Evolutionary conservation across 371 early-diverging fungal genomes (phyloP).

Genomic region (Syncephalastrum contaminatum): DNA sequence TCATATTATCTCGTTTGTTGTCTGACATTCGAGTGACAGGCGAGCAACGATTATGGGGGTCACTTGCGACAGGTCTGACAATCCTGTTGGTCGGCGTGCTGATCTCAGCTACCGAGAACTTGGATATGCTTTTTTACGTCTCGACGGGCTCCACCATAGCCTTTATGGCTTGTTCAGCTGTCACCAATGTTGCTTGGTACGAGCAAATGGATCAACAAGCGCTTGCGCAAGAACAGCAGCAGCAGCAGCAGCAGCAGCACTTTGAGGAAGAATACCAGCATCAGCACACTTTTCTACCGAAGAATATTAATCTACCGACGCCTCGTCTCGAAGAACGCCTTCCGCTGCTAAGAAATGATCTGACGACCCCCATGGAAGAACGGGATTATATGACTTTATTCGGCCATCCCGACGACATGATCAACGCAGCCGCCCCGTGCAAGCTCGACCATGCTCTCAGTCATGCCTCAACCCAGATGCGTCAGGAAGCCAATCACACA

Average conservation of each 20-base stretch:
- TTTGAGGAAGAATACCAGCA: too few species aligned
- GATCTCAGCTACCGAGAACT: constrained; percentile 25
- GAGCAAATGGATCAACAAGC: too few species aligned
- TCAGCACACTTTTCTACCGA: background rate
- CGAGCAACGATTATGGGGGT: constrained; percentile 46
- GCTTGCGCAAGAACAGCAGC: too few species aligned
- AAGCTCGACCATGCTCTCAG: too few species aligned
- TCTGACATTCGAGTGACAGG: constrained; percentile 18
- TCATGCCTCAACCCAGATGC: constrained; percentile 5
- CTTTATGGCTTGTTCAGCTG: constrained; percentile 22
- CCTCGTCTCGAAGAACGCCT: too few species aligned
- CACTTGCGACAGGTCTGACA: constrained; percentile 36
- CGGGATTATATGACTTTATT: too few species aligned
- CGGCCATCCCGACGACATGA: too few species aligned
- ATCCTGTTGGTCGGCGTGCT: constrained; percentile 37
- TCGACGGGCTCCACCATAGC: constrained; percentile 24
- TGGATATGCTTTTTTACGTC: constrained; percentile 35
- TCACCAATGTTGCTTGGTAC: constrained; percentile 9
- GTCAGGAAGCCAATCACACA: constrained; percentile 41
- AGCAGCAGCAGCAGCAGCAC: background rate
- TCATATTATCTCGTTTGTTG: background rate
- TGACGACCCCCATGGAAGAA: too few species aligned
- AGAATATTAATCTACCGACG: background rate
- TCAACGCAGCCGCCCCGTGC: too few species aligned
- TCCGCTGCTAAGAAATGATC: too few species aligned